These are phyloP conservation scores for Paulownia fortunei DNA, from an alignment of 257 asterid genomes.

Conservation along the genomic window DNA sequence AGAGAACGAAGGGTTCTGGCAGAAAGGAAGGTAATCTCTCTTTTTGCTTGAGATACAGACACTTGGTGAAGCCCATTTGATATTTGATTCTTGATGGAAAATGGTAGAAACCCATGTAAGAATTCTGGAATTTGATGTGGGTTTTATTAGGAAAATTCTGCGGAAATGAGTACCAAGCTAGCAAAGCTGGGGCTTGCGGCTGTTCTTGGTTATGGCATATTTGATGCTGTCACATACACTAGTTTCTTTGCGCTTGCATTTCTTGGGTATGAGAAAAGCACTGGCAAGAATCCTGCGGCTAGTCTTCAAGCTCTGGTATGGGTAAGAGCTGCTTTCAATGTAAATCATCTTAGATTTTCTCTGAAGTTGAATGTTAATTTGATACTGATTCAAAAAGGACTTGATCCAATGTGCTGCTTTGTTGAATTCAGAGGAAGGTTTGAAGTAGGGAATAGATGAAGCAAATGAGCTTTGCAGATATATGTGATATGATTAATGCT, in stretches of 20 bases:
- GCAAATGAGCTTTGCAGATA: no score
- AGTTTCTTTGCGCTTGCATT: constrained; percentile 56
- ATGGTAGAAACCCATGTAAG: background rate
- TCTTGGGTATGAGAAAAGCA: constrained; percentile 51
- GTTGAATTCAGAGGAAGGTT: background rate
- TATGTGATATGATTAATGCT: no score
- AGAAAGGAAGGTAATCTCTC: constrained; percentile 47
- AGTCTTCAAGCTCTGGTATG: constrained; percentile 52
- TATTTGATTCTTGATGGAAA: no score
- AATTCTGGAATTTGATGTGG: background rate
- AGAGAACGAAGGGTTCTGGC: constrained; percentile 43
- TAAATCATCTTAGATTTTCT: background rate
- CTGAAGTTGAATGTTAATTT: background rate
- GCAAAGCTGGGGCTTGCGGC: constrained; percentile 54
- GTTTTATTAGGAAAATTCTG: constrained; percentile 41
- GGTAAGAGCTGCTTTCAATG: constrained; percentile 23
- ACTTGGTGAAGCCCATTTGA: no score
- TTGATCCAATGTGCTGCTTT: no score
- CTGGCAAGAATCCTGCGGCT: constrained; percentile 59
- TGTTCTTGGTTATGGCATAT: constrained; percentile 53
- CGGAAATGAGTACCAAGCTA: constrained; percentile 49
- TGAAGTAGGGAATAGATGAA: no score
- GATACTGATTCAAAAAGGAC: background rate
- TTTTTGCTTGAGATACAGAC: background rate
- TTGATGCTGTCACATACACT: constrained; percentile 58